phyloP scores from a whole-genome alignment of 768 basidiomycete species.

The Neoboletus magnificus region DNA sequence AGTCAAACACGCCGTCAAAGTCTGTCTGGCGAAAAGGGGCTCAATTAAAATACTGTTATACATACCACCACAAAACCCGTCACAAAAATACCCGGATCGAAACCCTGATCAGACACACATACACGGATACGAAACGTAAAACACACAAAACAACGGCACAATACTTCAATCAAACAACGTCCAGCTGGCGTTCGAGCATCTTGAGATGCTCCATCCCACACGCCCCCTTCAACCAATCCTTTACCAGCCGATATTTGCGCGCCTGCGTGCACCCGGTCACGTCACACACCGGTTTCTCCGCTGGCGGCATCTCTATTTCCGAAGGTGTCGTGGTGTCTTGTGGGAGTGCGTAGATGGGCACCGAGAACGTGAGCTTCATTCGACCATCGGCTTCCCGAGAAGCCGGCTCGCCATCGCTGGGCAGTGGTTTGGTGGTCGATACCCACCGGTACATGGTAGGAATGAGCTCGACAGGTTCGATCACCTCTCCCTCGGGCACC shows the following conservation, averaged over 20 bases:
- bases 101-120: neutral
- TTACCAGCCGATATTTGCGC: constrained; percentile 65
- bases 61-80: neutral
- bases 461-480: constrained; percentile 36
- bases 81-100: neutral
- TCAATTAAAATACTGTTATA: neutral
- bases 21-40: no score
- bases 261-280: constrained; percentile 52
- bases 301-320: constrained; percentile 6
- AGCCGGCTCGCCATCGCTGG: constrained; percentile 2
- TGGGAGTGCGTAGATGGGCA: constrained; percentile 40
- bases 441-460: constrained; percentile 74
- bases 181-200: constrained; percentile 39
- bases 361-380: constrained; percentile 53
- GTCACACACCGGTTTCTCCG: constrained; percentile 40
- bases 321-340: constrained; percentile 7
- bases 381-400: constrained; percentile 1
- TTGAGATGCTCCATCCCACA: constrained; percentile 70
- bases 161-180: neutral
- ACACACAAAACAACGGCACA: neutral
- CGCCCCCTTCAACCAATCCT: constrained; percentile 54
- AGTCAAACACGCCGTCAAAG: neutral
- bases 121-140: neutral
- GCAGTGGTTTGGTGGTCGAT: constrained; percentile 45
- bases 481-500: constrained; percentile 39